These are phyloP conservation scores for Symbiotaphrina buchneri DNA, from an alignment of 495 filamentous ascomycete species.

Conservation along the genomic window DNA sequence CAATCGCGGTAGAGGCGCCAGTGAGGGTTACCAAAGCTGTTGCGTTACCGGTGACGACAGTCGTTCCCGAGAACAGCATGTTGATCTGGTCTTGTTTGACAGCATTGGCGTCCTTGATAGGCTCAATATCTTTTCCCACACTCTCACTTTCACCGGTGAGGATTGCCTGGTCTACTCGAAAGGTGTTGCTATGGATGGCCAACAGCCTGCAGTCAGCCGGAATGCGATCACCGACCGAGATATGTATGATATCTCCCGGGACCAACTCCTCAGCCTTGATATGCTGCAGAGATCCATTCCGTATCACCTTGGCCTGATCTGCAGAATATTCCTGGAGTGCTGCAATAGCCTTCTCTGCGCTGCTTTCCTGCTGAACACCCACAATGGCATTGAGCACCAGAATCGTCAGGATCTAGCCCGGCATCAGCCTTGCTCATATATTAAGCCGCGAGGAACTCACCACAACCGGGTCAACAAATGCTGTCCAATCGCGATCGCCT, in stretches of 20 bases:
- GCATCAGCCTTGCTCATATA: neutral
- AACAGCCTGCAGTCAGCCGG: constrained; percentile 92
- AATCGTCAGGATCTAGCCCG: constrained; percentile 74
- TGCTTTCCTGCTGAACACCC: constrained; percentile 95
- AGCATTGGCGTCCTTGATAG: constrained; percentile 54
- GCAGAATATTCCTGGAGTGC: constrained; percentile 98
- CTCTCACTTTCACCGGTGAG: constrained; percentile 97
- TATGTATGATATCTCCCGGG: constrained; percentile 77
- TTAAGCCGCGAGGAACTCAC: constrained; percentile 42
- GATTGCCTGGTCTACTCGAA: constrained; percentile 89
- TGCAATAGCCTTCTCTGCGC: constrained; percentile 95
- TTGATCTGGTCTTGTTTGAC: constrained; percentile 97
- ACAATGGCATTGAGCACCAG: constrained; percentile 91
- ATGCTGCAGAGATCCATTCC: constrained; percentile 48
- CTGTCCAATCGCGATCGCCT: constrained; percentile 80
- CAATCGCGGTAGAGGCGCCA: constrained; percentile 80
- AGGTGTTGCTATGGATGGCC: constrained; percentile 89
- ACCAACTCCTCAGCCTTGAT: constrained; percentile 91
- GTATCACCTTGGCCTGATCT: constrained; percentile 85
- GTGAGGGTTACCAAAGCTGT: constrained; percentile 84
- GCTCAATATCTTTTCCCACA: constrained; percentile 58
- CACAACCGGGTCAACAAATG: constrained; percentile 94
- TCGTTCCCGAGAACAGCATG: constrained; percentile 97
- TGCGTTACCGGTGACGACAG: constrained; percentile 85
- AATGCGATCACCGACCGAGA: constrained; percentile 81